Base-by-base conservation (phyloP, 768 basidiomycete genomes). In the Phaeotremella fagi region DNA sequence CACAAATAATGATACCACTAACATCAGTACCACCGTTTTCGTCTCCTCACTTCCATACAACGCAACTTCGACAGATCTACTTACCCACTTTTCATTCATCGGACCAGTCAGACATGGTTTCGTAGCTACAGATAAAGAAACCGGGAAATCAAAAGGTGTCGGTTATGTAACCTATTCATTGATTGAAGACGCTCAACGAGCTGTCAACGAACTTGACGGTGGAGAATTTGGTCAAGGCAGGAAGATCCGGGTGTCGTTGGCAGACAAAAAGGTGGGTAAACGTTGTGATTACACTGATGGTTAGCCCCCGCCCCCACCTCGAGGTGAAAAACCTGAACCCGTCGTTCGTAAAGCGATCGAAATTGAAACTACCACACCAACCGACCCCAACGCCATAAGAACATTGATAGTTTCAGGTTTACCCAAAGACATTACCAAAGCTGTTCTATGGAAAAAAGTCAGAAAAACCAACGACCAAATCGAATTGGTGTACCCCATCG, bases 31-130 rank as follows among this genome's bases (percentile, higher is more conserved):
- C 16, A 97, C 91, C 0, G 77, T 98, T 51, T 97, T 97, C 75
- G 85, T 98, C 49, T 91, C 90, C 9, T 90, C 91, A 76, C 77
- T 99, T 33, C 90, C 94, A 0, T 92, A 88, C 71, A 82, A 83
- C 36, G 88, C 85, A 52, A 97, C 95, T 7, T 88, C 89, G 5
- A 85, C 84, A 43, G 90, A 95, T 75, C 79, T 98, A 25, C 83
- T 88, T 64, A 90, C 91, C 0, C 81, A 92, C 20, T 95, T 97
- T 78, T 97, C 92, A 5, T 90, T 92, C 73, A 82, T 95, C 59
- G 95, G 90, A 0, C 95, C 95, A 25, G 87, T 99, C 15, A 82
- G 90, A 31, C 85, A 86, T 18, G 92, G 91, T 0, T 98, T 99
- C 66, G 85, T 99, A 5, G 95, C 97, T 18, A 82, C 84, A 12